Evolutionary conservation across 768 basidiomycete species (phyloP).

Genomic region (Sarcodon sp.): DNA sequence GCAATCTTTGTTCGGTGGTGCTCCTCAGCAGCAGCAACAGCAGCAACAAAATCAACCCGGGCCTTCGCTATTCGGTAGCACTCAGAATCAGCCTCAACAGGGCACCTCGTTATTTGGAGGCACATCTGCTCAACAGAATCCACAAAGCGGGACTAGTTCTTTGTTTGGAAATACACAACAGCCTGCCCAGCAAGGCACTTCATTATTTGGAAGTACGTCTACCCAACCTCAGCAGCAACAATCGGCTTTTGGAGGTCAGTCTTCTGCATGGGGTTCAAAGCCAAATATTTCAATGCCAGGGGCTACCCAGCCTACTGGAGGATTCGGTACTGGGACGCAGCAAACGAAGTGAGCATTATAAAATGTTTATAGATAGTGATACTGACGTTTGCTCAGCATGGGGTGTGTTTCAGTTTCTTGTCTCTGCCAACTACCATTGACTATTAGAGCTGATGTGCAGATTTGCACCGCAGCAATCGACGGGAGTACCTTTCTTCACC

Average conservation of each 20-base stretch:
- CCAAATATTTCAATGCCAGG: slow-evolving; percentile 4
- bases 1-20: slow-evolving; percentile 20
- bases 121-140: slow-evolving; percentile 9
- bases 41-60: slow-evolving; percentile 12
- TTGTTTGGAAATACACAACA: slow-evolving; percentile 6
- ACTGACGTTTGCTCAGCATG: background rate
- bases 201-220: slow-evolving; percentile 2
- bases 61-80: slow-evolving; percentile 10
- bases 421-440: background rate
- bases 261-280: slow-evolving; percentile 1
- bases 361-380: too few relatives aligned
- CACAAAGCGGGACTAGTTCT: slow-evolving; percentile 7
- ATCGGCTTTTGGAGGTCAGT: slow-evolving; percentile 2
- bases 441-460: background rate
- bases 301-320: slow-evolving; percentile 3
- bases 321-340: slow-evolving; percentile 7
- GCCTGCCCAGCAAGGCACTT: slow-evolving; percentile 5
- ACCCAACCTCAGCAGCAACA: slow-evolving; percentile 3
- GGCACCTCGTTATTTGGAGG: slow-evolving; percentile 23
- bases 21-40: slow-evolving; percentile 12
- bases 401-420: background rate
- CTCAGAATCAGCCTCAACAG: slow-evolving; percentile 8
- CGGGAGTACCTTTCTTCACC: slow-evolving; percentile 27
- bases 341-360: slow-evolving; percentile 11
- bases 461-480: background rate